Evolutionary conservation across 2,329 filamentous ascomycete species (phyloP).

Genomic region (Calonectria leucothoes): DNA sequence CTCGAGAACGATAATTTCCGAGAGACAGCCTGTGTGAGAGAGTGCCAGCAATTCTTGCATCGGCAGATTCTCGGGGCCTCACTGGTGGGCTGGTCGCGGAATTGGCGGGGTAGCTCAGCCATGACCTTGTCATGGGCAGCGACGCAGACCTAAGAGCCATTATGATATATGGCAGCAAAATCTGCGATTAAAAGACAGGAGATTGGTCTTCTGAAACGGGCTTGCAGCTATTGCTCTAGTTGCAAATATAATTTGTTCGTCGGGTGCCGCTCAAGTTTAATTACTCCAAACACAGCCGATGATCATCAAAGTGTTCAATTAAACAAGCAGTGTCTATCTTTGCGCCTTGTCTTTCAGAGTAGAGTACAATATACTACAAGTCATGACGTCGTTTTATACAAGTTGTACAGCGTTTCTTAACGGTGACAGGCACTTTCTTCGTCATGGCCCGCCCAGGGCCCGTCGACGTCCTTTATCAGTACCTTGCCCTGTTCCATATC

Average conservation of each 20-base stretch:
- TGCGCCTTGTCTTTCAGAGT: constrained; percentile 13
- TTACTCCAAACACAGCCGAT: neutral
- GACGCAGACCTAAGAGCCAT: neutral
- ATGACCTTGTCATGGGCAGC: neutral
- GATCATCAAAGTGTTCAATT: neutral
- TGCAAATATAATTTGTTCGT: neutral
- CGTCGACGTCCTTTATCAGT: neutral
- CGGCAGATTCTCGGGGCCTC: constrained; percentile 46
- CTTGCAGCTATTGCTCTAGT: neutral
- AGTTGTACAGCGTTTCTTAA: constrained; percentile 20
- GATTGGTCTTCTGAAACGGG: neutral
- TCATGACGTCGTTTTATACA: constrained; percentile 23
- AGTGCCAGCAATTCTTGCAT: constrained; percentile 43
- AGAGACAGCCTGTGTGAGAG: constrained; percentile 21
- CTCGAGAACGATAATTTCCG: constrained; percentile 15
- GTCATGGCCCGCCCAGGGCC: neutral
- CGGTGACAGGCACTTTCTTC: neutral
- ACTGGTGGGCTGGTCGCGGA: constrained; percentile 20
- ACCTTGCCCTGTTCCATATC: neutral
- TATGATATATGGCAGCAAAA: neutral
- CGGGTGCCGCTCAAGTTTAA: neutral
- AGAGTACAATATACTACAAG: constrained; percentile 29
- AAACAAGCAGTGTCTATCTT: constrained; percentile 5
- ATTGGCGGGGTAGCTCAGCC: constrained; percentile 32
- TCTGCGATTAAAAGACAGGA: too few species aligned